These are phyloP conservation scores for Ascochyta fabae DNA, from an alignment of 2,329 filamentous ascomycete species.

Conservation along the genomic window DNA sequence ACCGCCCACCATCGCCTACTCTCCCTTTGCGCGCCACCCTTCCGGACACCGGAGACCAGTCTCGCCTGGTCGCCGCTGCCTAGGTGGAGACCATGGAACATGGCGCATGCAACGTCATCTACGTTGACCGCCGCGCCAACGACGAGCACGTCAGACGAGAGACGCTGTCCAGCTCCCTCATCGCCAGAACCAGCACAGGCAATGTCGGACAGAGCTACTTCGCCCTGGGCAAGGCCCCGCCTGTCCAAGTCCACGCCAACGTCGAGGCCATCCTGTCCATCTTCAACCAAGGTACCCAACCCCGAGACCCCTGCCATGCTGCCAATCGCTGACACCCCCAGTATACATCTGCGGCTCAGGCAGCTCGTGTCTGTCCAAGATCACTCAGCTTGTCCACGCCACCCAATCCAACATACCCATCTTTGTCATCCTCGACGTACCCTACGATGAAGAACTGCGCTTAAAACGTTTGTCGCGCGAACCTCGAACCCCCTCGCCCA, in stretches of 20 bases:
- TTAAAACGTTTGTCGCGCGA: conserved; percentile 51
- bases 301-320: not conserved
- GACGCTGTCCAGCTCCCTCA: conserved; percentile 43
- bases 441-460: conserved; percentile 52
- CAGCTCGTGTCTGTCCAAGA: conserved; percentile 46
- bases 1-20: conserved; percentile 19
- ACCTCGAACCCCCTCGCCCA: conserved; percentile 50
- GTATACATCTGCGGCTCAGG: conserved; percentile 52
- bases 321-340: conserved; percentile 25
- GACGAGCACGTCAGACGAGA: conserved; percentile 50
- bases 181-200: conserved; percentile 41
- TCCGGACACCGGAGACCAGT: conserved; percentile 36
- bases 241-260: conserved; percentile 47
- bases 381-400: conserved; percentile 45
- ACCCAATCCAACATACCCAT: conserved; percentile 45
- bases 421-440: conserved; percentile 52
- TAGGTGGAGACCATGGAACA: conserved; percentile 50
- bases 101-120: conserved; percentile 54
- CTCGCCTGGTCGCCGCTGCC: conserved; percentile 39
- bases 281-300: conserved; percentile 50
- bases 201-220: conserved; percentile 48
- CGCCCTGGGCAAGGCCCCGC: conserved; percentile 37
- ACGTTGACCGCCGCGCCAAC: conserved; percentile 52
- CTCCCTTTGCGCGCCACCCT: conserved; percentile 40
- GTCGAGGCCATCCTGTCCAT: conserved; percentile 50